phyloP scores from a whole-genome alignment of 805 yeast genomes.

The Saccharomycopsis oosterbeekiorum region DNA sequence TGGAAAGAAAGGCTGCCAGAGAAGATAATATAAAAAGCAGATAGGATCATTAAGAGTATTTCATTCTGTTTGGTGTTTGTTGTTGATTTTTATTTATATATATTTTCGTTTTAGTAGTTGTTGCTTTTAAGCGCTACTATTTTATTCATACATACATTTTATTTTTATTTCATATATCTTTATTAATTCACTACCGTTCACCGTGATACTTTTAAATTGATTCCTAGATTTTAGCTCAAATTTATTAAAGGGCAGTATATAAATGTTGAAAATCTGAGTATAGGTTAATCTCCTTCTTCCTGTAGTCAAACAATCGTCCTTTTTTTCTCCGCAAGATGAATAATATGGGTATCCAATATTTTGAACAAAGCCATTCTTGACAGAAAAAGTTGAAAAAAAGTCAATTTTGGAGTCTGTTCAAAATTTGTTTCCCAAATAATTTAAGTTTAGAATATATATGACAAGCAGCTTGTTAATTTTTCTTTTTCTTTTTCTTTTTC shows the following conservation, averaged over 20 bases:
- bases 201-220: too few relatives aligned
- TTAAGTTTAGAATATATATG: too few relatives aligned
- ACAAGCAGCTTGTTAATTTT: too few relatives aligned
- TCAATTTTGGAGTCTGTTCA: neutral
- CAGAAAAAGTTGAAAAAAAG: too few relatives aligned
- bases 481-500: too few relatives aligned
- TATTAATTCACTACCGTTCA: neutral
- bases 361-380: neutral
- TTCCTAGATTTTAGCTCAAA: too few relatives aligned
- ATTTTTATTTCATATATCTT: neutral
- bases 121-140: neutral
- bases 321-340: too few relatives aligned
- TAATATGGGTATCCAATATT: neutral
- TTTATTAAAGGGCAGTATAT: too few relatives aligned
- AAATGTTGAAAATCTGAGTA: too few relatives aligned
- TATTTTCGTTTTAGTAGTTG: neutral
- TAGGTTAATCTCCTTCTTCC: too few relatives aligned
- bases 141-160: neutral
- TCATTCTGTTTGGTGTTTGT: neutral
- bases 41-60: slow-evolving; percentile 18
- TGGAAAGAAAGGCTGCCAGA: slow-evolving; percentile 46
- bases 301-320: neutral
- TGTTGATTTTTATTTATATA: neutral
- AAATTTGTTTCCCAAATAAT: neutral
- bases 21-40: slow-evolving; percentile 28